Evolutionary conservation across 108 stramenopile species (phyloP).

Genomic region (Hondaea fermentalgiana): DNA sequence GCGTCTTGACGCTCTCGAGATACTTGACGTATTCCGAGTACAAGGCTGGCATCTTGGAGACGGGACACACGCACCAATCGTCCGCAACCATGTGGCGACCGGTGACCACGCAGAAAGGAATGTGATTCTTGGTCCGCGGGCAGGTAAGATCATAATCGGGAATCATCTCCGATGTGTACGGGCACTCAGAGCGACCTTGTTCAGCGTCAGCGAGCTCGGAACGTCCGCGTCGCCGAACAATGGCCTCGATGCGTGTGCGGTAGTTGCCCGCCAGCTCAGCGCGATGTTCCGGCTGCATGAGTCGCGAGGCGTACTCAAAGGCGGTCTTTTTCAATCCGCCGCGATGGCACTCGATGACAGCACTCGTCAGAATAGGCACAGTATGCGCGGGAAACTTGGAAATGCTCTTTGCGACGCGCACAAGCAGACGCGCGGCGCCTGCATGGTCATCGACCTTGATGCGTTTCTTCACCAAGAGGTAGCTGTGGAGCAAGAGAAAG

Average conservation of each 20-base stretch:
- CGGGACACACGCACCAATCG: constrained; percentile 57
- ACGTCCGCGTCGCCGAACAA: constrained; percentile 48
- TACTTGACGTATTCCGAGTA: constrained; percentile 46
- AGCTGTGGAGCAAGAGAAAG: constrained; percentile 53
- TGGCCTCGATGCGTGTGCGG: constrained; percentile 54
- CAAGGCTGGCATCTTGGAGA: constrained; percentile 50
- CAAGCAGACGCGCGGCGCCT: constrained; percentile 45
- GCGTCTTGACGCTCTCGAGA: constrained; percentile 30
- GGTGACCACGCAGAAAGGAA: constrained; percentile 58
- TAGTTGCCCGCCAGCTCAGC: constrained; percentile 43
- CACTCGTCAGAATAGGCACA: constrained; percentile 46
- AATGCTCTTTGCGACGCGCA: constrained; percentile 47
- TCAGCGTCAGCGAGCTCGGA: constrained; percentile 30
- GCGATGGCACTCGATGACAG: constrained; percentile 57
- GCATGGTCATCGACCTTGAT: constrained; percentile 42
- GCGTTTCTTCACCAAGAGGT: constrained; percentile 40
- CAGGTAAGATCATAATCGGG: constrained; percentile 44
- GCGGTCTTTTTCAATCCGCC: constrained; percentile 48
- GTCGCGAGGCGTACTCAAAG: constrained; percentile 43
- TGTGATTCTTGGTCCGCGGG: constrained; percentile 48
- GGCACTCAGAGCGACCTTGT: background rate
- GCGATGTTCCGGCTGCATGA: constrained; percentile 49
- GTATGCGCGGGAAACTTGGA: constrained; percentile 48
- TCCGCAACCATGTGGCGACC: constrained; percentile 59
- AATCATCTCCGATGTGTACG: constrained; percentile 24